phyloP scores from a whole-genome alignment of 1,284 basidiomycete species.

The Cutaneotrichosporon dermatis region DNA sequence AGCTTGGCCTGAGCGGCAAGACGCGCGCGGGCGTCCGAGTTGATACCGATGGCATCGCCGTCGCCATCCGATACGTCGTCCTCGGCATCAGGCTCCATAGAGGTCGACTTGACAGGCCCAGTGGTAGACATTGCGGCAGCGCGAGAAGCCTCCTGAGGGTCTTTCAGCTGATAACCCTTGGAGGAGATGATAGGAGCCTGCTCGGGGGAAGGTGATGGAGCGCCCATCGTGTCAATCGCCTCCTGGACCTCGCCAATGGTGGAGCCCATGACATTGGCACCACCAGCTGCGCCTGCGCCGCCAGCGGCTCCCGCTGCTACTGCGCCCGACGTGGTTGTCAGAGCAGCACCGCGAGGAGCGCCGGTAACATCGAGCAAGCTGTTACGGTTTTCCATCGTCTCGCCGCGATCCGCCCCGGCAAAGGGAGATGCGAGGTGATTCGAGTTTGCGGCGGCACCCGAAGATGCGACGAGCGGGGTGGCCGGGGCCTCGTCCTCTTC shows the following conservation, averaged over 20 bases:
- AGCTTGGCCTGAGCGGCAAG: conserved; percentile 66
- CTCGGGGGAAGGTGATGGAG: not conserved
- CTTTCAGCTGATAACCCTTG: conserved; percentile 17
- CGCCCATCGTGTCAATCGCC: conserved; percentile 70
- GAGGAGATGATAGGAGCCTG: not conserved
- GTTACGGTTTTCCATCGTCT: conserved; percentile 9
- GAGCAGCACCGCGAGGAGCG: conserved; percentile 4
- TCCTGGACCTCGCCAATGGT: conserved; percentile 83
- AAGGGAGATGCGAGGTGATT: conserved; percentile 12
- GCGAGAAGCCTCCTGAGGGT: conserved; percentile 48
- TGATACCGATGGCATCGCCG: conserved; percentile 53
- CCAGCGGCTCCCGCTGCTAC: too few relatives aligned
- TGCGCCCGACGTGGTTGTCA: not conserved
- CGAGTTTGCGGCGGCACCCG: not conserved
- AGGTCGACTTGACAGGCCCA: not conserved
- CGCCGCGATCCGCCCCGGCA: not conserved
- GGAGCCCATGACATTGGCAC: conserved; percentile 62
- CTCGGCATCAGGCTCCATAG: conserved; percentile 14
- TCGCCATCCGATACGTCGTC: conserved; percentile 48
- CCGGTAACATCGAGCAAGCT: conserved; percentile 17
- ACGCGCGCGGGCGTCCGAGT: conserved; percentile 61
- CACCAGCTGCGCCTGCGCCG: not conserved
- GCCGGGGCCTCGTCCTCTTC: conserved; percentile 18
- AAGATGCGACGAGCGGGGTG: conserved; percentile 11
- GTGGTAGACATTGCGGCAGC: too few relatives aligned